Percentiles rank a stretch among this genome's conserved stretches.
phyloP scores from a whole-genome alignment of 176 grass and related monocot genomes.

The Poa annua region DNA sequence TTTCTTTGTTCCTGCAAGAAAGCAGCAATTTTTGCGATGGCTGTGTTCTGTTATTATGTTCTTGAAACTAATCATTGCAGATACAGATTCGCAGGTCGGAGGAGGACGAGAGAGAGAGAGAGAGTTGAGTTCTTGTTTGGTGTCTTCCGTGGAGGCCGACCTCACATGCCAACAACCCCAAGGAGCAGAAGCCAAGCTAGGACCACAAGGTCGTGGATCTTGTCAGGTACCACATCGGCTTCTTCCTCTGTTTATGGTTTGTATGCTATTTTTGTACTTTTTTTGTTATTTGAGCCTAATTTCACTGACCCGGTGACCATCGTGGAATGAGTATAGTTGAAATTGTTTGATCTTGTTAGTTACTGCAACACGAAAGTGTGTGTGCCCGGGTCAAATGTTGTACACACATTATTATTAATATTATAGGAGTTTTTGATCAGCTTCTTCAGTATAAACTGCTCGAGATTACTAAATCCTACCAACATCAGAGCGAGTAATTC shows the following conservation, averaged over 20 bases:
- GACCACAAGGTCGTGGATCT: constrained; percentile 65
- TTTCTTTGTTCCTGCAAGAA: neutral
- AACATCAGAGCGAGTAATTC: neutral
- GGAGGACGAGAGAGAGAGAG: neutral
- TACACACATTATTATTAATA: neutral
- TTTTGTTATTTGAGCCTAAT: neutral
- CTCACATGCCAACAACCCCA: constrained; percentile 66
- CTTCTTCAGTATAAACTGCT: neutral
- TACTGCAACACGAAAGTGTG: neutral
- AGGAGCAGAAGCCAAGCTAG: constrained; percentile 62
- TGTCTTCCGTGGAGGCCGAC: constrained; percentile 37
- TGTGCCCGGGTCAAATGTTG: constrained; percentile 5
- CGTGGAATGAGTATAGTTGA: neutral
- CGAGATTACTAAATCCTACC: neutral
- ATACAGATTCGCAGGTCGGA: constrained; percentile 35
- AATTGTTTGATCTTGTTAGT: neutral
- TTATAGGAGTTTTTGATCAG: neutral
- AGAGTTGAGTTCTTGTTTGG: constrained; percentile 28
- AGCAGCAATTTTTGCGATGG: neutral
- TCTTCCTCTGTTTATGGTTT: neutral
- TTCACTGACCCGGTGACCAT: neutral
- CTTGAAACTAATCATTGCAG: neutral
- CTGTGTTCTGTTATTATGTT: neutral
- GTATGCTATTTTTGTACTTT: neutral
- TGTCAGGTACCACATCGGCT: constrained; percentile 54